phyloP scores from a whole-genome alignment of 352 stramenopile genomes.

The Phytophthora niederhauseri region DNA sequence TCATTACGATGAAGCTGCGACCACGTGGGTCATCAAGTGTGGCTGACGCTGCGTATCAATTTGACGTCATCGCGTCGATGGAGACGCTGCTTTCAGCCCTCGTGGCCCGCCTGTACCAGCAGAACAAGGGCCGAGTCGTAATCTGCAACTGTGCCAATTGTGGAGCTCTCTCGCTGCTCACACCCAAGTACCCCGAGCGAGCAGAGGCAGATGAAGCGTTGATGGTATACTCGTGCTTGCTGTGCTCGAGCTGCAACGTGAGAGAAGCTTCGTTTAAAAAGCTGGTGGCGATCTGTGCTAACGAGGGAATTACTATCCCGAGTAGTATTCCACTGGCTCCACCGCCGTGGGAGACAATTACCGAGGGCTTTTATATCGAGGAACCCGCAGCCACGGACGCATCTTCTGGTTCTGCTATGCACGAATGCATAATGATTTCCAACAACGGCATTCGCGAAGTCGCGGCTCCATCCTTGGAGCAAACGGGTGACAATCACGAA shows the following conservation, averaged over 20 bases:
- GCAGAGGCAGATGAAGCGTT: slow-evolving; percentile 33
- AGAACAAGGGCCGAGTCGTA: slow-evolving; percentile 41
- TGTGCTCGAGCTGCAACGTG: slow-evolving; percentile 78
- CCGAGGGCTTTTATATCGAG: slow-evolving; percentile 66
- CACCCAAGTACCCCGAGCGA: slow-evolving; percentile 45
- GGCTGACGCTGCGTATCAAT: slow-evolving; percentile 62
- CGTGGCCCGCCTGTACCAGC: slow-evolving; percentile 54
- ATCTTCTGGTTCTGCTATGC: slow-evolving; percentile 30
- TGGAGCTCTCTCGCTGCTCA: slow-evolving; percentile 59
- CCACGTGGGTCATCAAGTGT: slow-evolving; percentile 28
- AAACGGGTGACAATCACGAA: slow-evolving; percentile 30
- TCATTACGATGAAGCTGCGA: slow-evolving; percentile 58
- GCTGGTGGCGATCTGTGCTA: slow-evolving; percentile 51
- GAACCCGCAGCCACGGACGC: slow-evolving; percentile 43
- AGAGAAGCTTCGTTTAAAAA: slow-evolving; percentile 68
- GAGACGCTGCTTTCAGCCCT: slow-evolving; percentile 48
- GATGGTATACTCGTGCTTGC: slow-evolving; percentile 63
- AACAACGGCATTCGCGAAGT: slow-evolving; percentile 63
- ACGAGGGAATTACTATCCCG: slow-evolving; percentile 49
- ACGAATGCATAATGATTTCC: slow-evolving; percentile 58
- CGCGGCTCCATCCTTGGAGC: slow-evolving; percentile 21
- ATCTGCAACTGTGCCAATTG: slow-evolving; percentile 68
- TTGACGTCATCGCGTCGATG: slow-evolving; percentile 44
- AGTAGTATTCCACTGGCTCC: slow-evolving; percentile 43
- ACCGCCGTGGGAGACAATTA: slow-evolving; percentile 39